A percentile compares a stretch with the other conserved stretches of the same genome.
phyloP scores from a whole-genome alignment of 2,329 filamentous ascomycete genomes.

The Claviceps digitariae region DNA sequence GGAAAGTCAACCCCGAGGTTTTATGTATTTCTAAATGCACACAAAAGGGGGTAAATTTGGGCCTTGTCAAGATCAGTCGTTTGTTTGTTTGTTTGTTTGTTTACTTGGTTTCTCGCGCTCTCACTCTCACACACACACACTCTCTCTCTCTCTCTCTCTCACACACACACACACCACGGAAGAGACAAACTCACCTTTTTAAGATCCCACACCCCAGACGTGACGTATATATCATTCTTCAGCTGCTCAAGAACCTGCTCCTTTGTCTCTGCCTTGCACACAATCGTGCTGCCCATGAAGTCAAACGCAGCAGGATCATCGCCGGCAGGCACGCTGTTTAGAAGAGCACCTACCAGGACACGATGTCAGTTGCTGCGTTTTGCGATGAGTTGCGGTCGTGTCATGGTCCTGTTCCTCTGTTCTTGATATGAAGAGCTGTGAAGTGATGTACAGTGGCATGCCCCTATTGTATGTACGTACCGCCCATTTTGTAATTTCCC shows the following conservation, averaged over 20 bases:
- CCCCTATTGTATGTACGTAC: too few relatives aligned
- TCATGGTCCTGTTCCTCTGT: neutral
- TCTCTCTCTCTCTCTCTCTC: too few relatives aligned
- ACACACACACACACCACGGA: neutral
- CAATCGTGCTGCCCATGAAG: slow-evolving; percentile 61
- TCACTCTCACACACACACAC: neutral
- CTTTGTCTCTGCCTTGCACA: slow-evolving; percentile 51
- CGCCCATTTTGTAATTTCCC: slow-evolving; percentile 51
- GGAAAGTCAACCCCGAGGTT: neutral
- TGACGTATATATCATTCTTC: slow-evolving; percentile 59
- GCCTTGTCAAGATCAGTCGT: slow-evolving; percentile 12
- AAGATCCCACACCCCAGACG: slow-evolving; percentile 66
- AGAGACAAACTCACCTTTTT: slow-evolving; percentile 36
- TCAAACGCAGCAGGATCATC: slow-evolving; percentile 44
- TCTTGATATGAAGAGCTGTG: neutral
- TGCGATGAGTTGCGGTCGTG: neutral
- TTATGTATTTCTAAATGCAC: slow-evolving; percentile 23
- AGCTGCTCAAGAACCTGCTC: slow-evolving; percentile 57
- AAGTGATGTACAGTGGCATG: too few relatives aligned
- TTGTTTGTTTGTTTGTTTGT: too few relatives aligned
- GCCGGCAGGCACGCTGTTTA: slow-evolving; percentile 52
- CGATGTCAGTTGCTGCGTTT: neutral
- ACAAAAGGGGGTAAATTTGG: slow-evolving; percentile 37
- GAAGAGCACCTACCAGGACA: slow-evolving; percentile 42
- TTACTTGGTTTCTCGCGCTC: neutral